Evolutionary conservation across 345 rosid genomes (phyloP).

Genomic region (Citrus inodora): DNA sequence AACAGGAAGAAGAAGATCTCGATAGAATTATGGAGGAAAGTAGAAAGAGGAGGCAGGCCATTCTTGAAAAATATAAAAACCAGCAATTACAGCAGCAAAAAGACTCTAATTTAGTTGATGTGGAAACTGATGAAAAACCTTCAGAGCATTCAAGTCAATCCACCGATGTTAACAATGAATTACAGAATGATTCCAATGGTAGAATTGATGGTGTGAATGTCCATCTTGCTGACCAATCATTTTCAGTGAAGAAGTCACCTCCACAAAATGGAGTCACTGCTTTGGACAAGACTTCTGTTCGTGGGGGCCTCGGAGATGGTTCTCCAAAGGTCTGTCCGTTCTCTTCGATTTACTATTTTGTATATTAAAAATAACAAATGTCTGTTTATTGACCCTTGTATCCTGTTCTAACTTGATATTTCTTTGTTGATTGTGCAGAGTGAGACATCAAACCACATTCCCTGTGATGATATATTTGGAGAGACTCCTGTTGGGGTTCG

Average conservation of each 20-base stretch:
- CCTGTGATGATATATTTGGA: conserved; percentile 93
- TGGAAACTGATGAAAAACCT: conserved; percentile 27
- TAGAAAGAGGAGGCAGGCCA: conserved; percentile 77
- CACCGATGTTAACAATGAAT: conserved; percentile 17
- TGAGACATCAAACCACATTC: conserved; percentile 72
- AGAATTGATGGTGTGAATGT: conserved; percentile 31
- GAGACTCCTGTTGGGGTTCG: conserved; percentile 81
- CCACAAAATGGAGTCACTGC: conserved; percentile 37
- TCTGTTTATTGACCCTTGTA: background rate
- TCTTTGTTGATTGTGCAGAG: conserved; percentile 53
- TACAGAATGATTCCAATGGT: conserved; percentile 16
- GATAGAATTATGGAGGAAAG: conserved; percentile 88
- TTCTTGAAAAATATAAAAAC: conserved; percentile 68
- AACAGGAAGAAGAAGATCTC: conserved; percentile 84
- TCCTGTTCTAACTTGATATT: background rate
- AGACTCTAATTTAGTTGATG: conserved; percentile 28
- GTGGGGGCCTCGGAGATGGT: conserved; percentile 90
- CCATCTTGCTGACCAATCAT: conserved; percentile 37
- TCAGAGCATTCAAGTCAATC: conserved; percentile 26
- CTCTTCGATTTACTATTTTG: background rate
- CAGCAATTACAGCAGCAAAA: conserved; percentile 46
- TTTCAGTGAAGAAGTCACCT: conserved; percentile 60
- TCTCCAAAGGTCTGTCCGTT: conserved; percentile 74
- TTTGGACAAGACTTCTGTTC: conserved; percentile 39
- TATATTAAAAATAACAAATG: background rate